Conservation (phyloP, 768 basidiomycete genomes). For the Chalciporus pseudorubinellus region DNA sequence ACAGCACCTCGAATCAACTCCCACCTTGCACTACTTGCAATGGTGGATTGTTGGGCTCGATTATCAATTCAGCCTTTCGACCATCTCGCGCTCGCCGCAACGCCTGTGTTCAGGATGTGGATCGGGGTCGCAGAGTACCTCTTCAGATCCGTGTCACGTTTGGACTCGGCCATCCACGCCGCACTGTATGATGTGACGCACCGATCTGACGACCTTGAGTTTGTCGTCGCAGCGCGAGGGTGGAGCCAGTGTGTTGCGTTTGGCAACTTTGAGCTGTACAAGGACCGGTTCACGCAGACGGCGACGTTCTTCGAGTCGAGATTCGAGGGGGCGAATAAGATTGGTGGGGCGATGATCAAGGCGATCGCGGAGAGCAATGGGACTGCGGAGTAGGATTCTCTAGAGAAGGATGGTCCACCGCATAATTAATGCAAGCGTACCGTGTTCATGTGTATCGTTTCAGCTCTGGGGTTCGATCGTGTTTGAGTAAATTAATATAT, state of each 20-base stretch:
- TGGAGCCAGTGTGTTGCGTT: conserved; percentile 97
- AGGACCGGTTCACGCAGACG: conserved; percentile 75
- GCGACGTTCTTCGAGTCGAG: conserved; percentile 79
- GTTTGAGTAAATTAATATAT: too few species aligned
- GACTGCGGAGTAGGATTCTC: conserved; percentile 2
- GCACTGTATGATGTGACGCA: conserved; percentile 76
- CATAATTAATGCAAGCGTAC: neutral
- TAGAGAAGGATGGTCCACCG: neutral
- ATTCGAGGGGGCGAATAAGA: conserved; percentile 80
- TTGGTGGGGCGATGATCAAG: conserved; percentile 89
- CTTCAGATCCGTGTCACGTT: conserved; percentile 65
- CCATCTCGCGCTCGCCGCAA: conserved; percentile 91
- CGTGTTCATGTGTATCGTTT: neutral
- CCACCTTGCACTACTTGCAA: conserved; percentile 90
- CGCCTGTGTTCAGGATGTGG: conserved; percentile 94
- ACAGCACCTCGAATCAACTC: conserved; percentile 59
- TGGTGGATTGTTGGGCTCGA: conserved; percentile 97
- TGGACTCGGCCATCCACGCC: conserved; percentile 70
- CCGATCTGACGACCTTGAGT: conserved; percentile 89
- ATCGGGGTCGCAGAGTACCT: conserved; percentile 96
- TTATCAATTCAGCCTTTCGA: conserved; percentile 85
- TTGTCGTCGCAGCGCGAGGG: conserved; percentile 87
- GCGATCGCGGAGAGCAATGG: conserved; percentile 63
- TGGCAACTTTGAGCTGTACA: conserved; percentile 88
- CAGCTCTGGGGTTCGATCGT: too few species aligned